These are phyloP conservation scores for Piloderma croceum DNA, from an alignment of 768 basidiomycete genomes.

Conservation along the genomic window DNA sequence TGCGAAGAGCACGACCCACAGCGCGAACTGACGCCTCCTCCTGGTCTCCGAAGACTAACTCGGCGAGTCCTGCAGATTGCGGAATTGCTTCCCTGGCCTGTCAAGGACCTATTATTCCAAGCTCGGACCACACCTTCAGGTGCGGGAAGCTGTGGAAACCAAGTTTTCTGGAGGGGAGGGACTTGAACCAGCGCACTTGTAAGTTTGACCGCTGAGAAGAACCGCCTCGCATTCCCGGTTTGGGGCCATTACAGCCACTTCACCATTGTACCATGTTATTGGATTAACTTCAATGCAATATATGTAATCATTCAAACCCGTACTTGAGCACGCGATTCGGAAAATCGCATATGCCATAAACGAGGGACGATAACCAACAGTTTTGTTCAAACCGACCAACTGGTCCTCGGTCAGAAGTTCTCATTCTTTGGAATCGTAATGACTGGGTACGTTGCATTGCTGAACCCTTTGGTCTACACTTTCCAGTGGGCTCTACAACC, in stretches of 20 bases:
- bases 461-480: constrained; percentile 41
- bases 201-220: constrained; percentile 51
- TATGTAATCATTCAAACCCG: too few species aligned
- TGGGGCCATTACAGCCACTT: constrained; percentile 82
- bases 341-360: too few species aligned
- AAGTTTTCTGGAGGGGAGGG: constrained; percentile 95
- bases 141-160: constrained; percentile 66
- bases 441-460: too few species aligned
- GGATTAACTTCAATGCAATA: too few species aligned
- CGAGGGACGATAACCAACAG: too few species aligned
- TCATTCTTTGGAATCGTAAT: too few species aligned
- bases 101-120: constrained; percentile 84
- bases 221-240: constrained; percentile 76
- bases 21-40: constrained; percentile 80
- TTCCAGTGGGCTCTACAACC: constrained; percentile 53
- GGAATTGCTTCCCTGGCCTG: constrained; percentile 91
- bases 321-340: too few species aligned
- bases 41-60: constrained; percentile 93
- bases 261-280: too few species aligned
- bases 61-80: constrained; percentile 82
- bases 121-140: constrained; percentile 56
- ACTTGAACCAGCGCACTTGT: constrained; percentile 89
- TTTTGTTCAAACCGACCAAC: too few species aligned
- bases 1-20: constrained; percentile 67
- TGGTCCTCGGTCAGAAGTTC: too few species aligned